Conservation (phyloP, 805 yeast species). For the Grigorovia jiainica region DNA sequence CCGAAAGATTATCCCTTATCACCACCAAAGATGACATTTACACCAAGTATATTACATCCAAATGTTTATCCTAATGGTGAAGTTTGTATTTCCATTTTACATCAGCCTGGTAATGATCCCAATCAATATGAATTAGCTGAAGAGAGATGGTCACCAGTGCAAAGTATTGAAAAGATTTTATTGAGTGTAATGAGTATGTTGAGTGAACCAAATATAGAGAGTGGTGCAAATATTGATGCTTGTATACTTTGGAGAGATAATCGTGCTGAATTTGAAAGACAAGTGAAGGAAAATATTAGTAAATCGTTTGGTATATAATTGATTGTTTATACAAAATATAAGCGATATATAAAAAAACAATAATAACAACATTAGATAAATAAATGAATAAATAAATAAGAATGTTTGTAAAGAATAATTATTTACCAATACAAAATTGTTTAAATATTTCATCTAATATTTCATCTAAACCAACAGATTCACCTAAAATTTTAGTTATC, state of each 20-base stretch:
- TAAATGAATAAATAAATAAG: slow-evolving; percentile 27
- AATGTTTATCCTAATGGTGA: slow-evolving; percentile 91
- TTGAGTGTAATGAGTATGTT: slow-evolving; percentile 91
- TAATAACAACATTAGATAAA: neutral
- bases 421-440: slow-evolving; percentile 86
- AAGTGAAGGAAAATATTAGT: slow-evolving; percentile 59
- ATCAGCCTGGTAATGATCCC: slow-evolving; percentile 96
- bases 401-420: slow-evolving; percentile 32
- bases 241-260: slow-evolving; percentile 85
- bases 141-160: slow-evolving; percentile 97
- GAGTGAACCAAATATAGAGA: slow-evolving; percentile 92
- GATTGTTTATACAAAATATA: neutral
- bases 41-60: slow-evolving; percentile 84
- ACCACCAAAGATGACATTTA: slow-evolving; percentile 68
- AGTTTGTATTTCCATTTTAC: slow-evolving; percentile 90
- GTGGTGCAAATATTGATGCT: slow-evolving; percentile 84
- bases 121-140: slow-evolving; percentile 90
- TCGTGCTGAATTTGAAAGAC: slow-evolving; percentile 53
- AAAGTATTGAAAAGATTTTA: slow-evolving; percentile 92
- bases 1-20: slow-evolving; percentile 76
- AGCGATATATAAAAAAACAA: neutral
- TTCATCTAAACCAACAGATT: slow-evolving; percentile 81
- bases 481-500: slow-evolving; percentile 87
- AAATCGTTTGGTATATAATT: slow-evolving; percentile 57
- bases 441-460: slow-evolving; percentile 85